Conservation (phyloP, 192 early-diverging fungal species). For the Entophlyctis helioformis region DNA sequence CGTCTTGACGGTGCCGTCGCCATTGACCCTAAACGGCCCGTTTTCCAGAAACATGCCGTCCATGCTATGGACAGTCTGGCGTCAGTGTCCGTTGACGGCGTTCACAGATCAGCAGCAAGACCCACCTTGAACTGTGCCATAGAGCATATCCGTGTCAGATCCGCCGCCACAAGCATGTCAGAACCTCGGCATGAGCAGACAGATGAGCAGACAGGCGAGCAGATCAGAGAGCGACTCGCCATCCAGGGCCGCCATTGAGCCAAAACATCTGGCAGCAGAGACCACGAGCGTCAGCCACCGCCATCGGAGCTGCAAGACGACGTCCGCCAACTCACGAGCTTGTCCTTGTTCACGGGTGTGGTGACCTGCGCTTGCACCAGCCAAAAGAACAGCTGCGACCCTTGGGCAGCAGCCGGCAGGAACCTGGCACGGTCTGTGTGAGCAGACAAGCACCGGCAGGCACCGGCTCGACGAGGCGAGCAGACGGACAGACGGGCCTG, state of each 20-base stretch:
- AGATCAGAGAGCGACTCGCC: conserved; percentile 1
- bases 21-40: conserved; percentile 40
- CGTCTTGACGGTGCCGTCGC: conserved; percentile 17
- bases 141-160: background rate
- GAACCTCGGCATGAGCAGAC: background rate
- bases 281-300: background rate
- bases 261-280: conserved; percentile 27
- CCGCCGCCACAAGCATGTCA: background rate
- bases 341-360: conserved; percentile 6
- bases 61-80: conserved; percentile 18
- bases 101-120: background rate
- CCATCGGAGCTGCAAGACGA: too few species aligned
- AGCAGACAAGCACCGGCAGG: background rate
- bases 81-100: background rate
- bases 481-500: too few species aligned
- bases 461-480: background rate
- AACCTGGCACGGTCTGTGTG: conserved; percentile 2
- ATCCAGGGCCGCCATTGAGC: conserved; percentile 57
- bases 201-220: conserved; percentile 4
- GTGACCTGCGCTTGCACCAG: conserved; percentile 15
- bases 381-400: conserved; percentile 28
- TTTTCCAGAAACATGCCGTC: conserved; percentile 60
- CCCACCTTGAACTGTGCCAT: background rate
- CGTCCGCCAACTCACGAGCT: too few species aligned
- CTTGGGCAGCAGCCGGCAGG: conserved; percentile 1